Conservation (phyloP, 169 alveolate genomes). For the Eimeria acervulina region DNA sequence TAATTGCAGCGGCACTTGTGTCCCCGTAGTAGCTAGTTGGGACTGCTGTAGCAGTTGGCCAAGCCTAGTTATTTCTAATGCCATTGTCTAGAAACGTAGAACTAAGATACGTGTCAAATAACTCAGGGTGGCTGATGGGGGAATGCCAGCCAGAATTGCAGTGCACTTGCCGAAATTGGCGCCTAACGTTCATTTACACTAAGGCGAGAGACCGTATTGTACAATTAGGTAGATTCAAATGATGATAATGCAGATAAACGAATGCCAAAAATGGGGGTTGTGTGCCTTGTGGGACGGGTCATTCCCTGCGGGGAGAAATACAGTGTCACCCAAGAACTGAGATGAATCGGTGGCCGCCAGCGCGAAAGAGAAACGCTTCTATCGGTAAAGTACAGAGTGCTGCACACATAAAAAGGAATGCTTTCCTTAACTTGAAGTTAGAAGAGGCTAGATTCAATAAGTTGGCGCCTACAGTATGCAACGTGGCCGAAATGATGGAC, state of each 20-base stretch:
- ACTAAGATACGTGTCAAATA: too few relatives aligned
- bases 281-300: background rate
- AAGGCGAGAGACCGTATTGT: background rate
- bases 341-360: background rate
- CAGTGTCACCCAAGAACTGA: background rate
- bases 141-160: background rate
- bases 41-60: background rate
- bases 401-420: background rate
- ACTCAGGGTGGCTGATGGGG: background rate
- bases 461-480: background rate
- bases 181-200: background rate
- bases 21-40: constrained; percentile 1
- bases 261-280: background rate
- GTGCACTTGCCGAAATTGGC: background rate
- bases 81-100: background rate
- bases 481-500: background rate
- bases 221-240: background rate
- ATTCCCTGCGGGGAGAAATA: background rate
- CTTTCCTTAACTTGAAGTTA: background rate
- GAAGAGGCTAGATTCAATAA: background rate
- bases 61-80: background rate
- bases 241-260: background rate
- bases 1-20: background rate
- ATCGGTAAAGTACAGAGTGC: background rate
- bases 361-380: background rate